phyloP scores from a whole-genome alignment of 164 flowering plant genomes.

The Protea cynaroides region DNA sequence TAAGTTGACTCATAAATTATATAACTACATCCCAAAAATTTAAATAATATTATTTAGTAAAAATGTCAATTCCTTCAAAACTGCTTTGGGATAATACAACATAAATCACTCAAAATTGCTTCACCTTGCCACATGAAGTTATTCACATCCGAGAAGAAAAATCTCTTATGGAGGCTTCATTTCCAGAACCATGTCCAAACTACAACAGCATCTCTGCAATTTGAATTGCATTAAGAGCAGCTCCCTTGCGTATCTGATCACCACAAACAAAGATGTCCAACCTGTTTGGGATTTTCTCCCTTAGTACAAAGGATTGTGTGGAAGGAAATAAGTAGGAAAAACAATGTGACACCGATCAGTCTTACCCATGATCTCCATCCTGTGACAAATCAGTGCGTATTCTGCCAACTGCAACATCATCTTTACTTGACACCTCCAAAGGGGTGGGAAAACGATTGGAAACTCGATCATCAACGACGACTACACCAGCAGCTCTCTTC shows the following conservation, averaged over 20 bases:
- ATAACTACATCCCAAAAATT: too few species aligned
- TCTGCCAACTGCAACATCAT: constrained; percentile 96
- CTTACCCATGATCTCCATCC: constrained; percentile 81
- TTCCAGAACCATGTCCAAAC: not conserved
- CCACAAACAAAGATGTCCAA: constrained; percentile 96
- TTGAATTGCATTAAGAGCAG: constrained; percentile 95
- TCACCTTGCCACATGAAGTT: not conserved
- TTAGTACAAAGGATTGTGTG: not conserved
- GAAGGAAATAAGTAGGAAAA: not conserved
- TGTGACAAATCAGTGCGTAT: constrained; percentile 85
- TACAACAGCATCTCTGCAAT: constrained; percentile 86
- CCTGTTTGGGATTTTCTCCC: constrained; percentile 30
- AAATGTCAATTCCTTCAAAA: too few species aligned
- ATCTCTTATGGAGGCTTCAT: not conserved
- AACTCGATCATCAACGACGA: constrained; percentile 83
- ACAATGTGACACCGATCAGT: not conserved
- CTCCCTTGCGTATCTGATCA: constrained; percentile 97
- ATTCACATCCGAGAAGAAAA: constrained; percentile 8
- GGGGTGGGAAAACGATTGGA: constrained; percentile 92
- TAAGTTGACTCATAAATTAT: too few species aligned
- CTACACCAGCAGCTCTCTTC: constrained; percentile 77
- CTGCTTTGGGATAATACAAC: not conserved
- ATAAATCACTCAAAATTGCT: constrained; percentile 3
- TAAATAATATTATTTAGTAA: too few species aligned
- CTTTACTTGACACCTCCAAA: constrained; percentile 84